A percentile compares a stretch with the other conserved stretches of the same genome.
Conservation (phyloP, 2,329 filamentous ascomycete genomes). For the Drechslerella coelobrocha region DNA sequence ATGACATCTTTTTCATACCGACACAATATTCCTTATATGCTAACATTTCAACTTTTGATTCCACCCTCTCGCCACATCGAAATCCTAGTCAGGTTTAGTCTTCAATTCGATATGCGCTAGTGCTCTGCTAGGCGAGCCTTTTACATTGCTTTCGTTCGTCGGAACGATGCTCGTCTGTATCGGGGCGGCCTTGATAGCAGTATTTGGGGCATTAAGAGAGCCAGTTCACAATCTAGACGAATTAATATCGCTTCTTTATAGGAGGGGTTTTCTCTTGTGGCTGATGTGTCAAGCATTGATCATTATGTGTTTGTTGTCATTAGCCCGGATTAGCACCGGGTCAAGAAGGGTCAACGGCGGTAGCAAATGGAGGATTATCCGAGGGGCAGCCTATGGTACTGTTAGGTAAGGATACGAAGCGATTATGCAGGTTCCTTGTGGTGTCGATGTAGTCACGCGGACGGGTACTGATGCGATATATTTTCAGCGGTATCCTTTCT, state of each 20-base stretch:
- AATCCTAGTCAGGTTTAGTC: slow-evolving; percentile 76
- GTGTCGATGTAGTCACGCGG: neutral
- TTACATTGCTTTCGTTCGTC: slow-evolving; percentile 89
- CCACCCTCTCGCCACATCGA: slow-evolving; percentile 24
- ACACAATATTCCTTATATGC: slow-evolving; percentile 13
- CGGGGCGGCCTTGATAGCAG: slow-evolving; percentile 88
- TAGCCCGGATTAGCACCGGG: slow-evolving; percentile 44
- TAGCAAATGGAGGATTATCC: slow-evolving; percentile 66
- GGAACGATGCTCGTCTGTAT: slow-evolving; percentile 86
- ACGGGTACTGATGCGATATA: neutral
- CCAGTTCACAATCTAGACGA: slow-evolving; percentile 87
- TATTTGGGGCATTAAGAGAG: slow-evolving; percentile 91
- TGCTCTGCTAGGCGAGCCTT: slow-evolving; percentile 87
- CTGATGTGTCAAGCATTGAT: slow-evolving; percentile 80
- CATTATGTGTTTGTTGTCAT: slow-evolving; percentile 67
- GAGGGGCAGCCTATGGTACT: slow-evolving; percentile 85
- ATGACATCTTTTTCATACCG: slow-evolving; percentile 1
- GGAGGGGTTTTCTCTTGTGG: slow-evolving; percentile 82
- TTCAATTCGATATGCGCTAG: slow-evolving; percentile 99
- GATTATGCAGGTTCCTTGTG: neutral
- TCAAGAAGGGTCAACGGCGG: slow-evolving; percentile 58
- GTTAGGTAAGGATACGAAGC: slow-evolving; percentile 63
- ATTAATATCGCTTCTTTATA: slow-evolving; percentile 75
- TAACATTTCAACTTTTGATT: neutral
- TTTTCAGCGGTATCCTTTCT: slow-evolving; percentile 79